These are phyloP conservation scores for Thozetella sp. DNA, from an alignment of 495 filamentous ascomycete species.

Conservation along the genomic window DNA sequence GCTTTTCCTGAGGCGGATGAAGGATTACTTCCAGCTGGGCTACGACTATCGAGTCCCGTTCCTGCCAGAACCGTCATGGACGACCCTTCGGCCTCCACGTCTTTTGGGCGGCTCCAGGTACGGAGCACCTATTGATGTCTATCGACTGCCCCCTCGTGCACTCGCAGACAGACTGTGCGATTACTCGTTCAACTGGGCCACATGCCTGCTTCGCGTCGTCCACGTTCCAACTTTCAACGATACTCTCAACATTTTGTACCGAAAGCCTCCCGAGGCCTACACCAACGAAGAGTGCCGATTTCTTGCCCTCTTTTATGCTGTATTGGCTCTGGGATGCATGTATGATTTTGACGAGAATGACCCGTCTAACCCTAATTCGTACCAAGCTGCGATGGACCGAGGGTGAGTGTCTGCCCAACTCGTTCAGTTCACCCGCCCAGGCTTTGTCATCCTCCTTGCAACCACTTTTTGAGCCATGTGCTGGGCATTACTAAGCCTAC, in stretches of 20 bases:
- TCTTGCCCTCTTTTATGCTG: slow-evolving; percentile 80
- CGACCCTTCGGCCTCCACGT: slow-evolving; percentile 46
- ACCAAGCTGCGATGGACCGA: slow-evolving; percentile 76
- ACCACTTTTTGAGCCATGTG: slow-evolving; percentile 12
- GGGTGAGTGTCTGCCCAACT: slow-evolving; percentile 55
- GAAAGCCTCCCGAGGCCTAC: slow-evolving; percentile 66
- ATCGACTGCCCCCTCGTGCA: slow-evolving; percentile 71
- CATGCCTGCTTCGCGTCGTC: slow-evolving; percentile 81
- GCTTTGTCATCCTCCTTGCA: neutral
- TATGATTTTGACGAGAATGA: slow-evolving; percentile 61
- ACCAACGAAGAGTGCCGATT: slow-evolving; percentile 78
- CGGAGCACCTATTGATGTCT: slow-evolving; percentile 60
- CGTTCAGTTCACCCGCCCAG: neutral
- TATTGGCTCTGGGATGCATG: slow-evolving; percentile 84
- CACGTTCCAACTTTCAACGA: slow-evolving; percentile 85
- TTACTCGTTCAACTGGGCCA: slow-evolving; percentile 83
- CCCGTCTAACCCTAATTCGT: slow-evolving; percentile 31
- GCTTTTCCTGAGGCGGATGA: slow-evolving; percentile 81
- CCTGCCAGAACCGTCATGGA: slow-evolving; percentile 39
- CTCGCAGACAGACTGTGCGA: slow-evolving; percentile 71
- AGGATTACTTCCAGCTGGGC: slow-evolving; percentile 74
- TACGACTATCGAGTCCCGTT: slow-evolving; percentile 50
- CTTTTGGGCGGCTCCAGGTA: neutral
- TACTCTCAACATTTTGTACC: slow-evolving; percentile 78
- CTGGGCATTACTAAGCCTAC: too few species aligned